Evolutionary conservation across 306 rosid genomes (phyloP).

Genomic region (Oxytropis ochrocephala): DNA sequence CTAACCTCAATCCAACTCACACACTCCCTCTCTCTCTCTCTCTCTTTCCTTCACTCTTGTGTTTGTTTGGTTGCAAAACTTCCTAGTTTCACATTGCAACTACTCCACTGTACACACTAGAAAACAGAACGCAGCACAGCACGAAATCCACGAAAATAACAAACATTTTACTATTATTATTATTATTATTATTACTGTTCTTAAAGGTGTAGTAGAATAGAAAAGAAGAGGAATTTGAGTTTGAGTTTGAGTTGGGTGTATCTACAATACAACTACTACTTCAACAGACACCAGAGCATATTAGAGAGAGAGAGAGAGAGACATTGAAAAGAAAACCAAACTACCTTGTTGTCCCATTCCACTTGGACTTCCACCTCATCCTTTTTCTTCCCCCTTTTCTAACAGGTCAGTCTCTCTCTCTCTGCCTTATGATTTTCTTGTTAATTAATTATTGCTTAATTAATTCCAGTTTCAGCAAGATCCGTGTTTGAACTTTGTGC

Average conservation of each 20-base stretch:
- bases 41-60: not conserved
- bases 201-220: not conserved
- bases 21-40: not conserved
- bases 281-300: not conserved
- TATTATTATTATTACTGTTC: not conserved
- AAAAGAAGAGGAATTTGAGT: not conserved
- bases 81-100: constrained; percentile 1
- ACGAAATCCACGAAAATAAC: not conserved
- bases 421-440: constrained; percentile 7
- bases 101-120: not conserved
- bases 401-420: constrained; percentile 51
- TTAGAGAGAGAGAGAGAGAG: not conserved
- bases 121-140: too few species aligned
- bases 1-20: constrained; percentile 32
- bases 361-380: constrained; percentile 88
- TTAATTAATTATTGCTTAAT: not conserved
- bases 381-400: not conserved
- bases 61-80: not conserved
- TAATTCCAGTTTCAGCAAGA: constrained; percentile 10
- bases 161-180: not conserved
- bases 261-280: not conserved
- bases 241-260: not conserved
- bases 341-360: constrained; percentile 32
- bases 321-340: not conserved
- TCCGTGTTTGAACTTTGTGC: not conserved